A percentile compares a stretch with the other conserved stretches of the same genome.
phyloP scores from a whole-genome alignment of 495 filamentous ascomycete genomes.

The Lophiotrema nucula region DNA sequence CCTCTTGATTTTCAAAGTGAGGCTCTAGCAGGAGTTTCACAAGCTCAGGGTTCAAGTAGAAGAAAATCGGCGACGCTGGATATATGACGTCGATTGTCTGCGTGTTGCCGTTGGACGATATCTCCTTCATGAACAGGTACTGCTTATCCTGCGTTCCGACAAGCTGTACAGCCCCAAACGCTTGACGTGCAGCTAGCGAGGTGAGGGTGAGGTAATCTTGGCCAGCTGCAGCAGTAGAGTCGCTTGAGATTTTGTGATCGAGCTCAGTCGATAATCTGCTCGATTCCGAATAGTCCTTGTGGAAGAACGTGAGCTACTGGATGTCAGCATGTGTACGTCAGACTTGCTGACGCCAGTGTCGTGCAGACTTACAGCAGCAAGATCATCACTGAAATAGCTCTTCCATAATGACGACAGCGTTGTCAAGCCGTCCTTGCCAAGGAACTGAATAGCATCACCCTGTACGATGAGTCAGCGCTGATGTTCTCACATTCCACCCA shows the following conservation, averaged over 20 bases:
- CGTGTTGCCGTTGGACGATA: slow-evolving; percentile 40
- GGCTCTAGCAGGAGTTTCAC: slow-evolving; percentile 36
- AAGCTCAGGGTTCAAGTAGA: slow-evolving; percentile 38
- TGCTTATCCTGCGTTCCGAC: slow-evolving; percentile 26
- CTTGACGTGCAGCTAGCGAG: slow-evolving; percentile 39
- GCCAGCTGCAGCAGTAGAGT: slow-evolving; percentile 51
- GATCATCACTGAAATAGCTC: slow-evolving; percentile 51
- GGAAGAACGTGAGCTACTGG: slow-evolving; percentile 52
- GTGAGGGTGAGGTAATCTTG: slow-evolving; percentile 38
- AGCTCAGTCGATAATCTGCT: slow-evolving; percentile 42
- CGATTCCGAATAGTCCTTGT: slow-evolving; percentile 49
- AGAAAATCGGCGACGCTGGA: slow-evolving; percentile 37
- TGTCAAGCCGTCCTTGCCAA: slow-evolving; percentile 41
- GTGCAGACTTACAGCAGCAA: slow-evolving; percentile 63
- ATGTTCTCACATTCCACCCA: too few species aligned
- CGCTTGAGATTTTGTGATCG: slow-evolving; percentile 49
- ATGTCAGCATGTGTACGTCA: slow-evolving; percentile 36
- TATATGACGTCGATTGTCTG: slow-evolving; percentile 45
- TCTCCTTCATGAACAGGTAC: slow-evolving; percentile 41
- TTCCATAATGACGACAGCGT: slow-evolving; percentile 55
- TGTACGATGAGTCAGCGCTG: too few species aligned
- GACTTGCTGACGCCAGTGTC: too few species aligned
- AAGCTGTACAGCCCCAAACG: slow-evolving; percentile 37
- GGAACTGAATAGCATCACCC: slow-evolving; percentile 54
- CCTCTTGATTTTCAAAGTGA: slow-evolving; percentile 40